phyloP scores from a whole-genome alignment of 257 asterid species.

The Petunia axillaris region DNA sequence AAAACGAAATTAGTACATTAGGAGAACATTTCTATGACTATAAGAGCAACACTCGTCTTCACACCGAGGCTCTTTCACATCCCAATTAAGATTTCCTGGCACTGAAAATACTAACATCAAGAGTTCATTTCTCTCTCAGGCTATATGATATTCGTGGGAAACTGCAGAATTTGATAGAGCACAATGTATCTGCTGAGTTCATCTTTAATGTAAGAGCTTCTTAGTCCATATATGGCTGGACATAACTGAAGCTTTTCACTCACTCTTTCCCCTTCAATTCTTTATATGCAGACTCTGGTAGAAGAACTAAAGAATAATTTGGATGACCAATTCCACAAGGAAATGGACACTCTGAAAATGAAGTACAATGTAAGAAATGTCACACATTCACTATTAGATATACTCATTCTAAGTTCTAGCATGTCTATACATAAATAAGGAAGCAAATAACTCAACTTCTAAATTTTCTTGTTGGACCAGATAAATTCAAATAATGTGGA shows the following conservation, averaged over 20 bases:
- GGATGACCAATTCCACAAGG: slow-evolving; percentile 53
- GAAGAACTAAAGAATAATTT: slow-evolving; percentile 68
- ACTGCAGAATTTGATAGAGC: slow-evolving; percentile 80
- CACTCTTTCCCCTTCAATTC: slow-evolving; percentile 22
- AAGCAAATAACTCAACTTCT: not conserved
- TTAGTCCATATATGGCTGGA: slow-evolving; percentile 18
- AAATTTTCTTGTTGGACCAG: slow-evolving; percentile 25
- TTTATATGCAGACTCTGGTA: slow-evolving; percentile 52
- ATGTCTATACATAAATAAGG: not conserved
- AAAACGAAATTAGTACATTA: not conserved
- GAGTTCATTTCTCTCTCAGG: slow-evolving; percentile 43
- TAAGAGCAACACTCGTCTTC: not conserved
- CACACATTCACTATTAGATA: not conserved
- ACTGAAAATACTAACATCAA: slow-evolving; percentile 13
- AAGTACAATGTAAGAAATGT: slow-evolving; percentile 60
- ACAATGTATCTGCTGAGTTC: slow-evolving; percentile 76
- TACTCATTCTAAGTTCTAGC: not conserved
- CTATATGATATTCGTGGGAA: slow-evolving; percentile 72
- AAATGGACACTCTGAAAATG: slow-evolving; percentile 50
- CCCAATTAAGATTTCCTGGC: not conserved
- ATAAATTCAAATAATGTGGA: slow-evolving; percentile 54
- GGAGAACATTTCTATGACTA: not conserved
- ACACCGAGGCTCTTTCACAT: not conserved
- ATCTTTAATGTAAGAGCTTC: slow-evolving; percentile 61
- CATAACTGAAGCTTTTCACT: slow-evolving; percentile 19